Percentiles rank a stretch among this genome's conserved stretches.
Evolutionary conservation across 768 basidiomycete genomes (phyloP).

Genomic region (Vararia minispora): DNA sequence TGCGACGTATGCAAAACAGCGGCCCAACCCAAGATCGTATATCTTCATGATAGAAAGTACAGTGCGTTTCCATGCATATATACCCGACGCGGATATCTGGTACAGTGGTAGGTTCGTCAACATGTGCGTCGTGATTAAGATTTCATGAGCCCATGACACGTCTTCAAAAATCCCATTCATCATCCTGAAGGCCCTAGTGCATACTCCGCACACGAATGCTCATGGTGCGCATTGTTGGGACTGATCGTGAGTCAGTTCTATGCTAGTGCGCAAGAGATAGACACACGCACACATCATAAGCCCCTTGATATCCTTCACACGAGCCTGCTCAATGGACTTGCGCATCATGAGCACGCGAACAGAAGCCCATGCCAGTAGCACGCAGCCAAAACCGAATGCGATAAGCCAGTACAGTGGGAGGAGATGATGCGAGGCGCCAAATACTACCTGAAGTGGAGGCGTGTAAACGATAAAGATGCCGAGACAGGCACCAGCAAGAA

Average conservation of each 20-base stretch:
- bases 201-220: constrained; percentile 18
- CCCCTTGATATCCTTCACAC: constrained; percentile 55
- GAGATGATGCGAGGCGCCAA: constrained; percentile 46
- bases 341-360: constrained; percentile 46
- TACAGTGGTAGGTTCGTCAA: too few relatives aligned
- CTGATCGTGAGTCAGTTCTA: constrained; percentile 21
- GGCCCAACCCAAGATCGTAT: too few relatives aligned
- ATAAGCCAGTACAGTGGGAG: constrained; percentile 63
- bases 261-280: not conserved
- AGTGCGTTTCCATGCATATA: too few relatives aligned
- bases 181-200: too few relatives aligned
- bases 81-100: too few relatives aligned
- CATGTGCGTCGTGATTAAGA: too few relatives aligned
- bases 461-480: constrained; percentile 63
- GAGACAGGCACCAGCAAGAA: constrained; percentile 47
- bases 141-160: too few relatives aligned
- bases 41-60: too few relatives aligned
- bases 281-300: constrained; percentile 57
- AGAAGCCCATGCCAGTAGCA: constrained; percentile 47
- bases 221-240: constrained; percentile 31
- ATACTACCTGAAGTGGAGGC: constrained; percentile 58
- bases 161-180: too few relatives aligned
- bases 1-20: too few relatives aligned
- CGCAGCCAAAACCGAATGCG: constrained; percentile 43
- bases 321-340: constrained; percentile 40